Percentiles rank a stretch among this genome's conserved stretches.
These are phyloP conservation scores for Mycena belliarum DNA, from an alignment of 768 basidiomycete genomes.

Conservation along the genomic window DNA sequence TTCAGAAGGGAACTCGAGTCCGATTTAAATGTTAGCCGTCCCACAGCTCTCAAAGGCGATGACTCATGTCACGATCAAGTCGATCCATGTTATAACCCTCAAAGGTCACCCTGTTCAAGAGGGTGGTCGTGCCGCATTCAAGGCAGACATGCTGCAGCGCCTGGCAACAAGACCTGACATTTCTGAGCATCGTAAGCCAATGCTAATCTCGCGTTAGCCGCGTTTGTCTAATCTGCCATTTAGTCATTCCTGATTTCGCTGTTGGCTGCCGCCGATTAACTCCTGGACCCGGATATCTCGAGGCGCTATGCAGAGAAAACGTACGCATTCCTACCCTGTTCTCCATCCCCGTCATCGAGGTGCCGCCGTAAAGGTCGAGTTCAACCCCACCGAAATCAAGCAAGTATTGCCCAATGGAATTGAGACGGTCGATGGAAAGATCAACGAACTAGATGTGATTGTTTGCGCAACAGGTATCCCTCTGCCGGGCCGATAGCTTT, in stretches of 20 bases:
- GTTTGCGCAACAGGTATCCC: constrained; percentile 57
- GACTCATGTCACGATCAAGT: constrained; percentile 24
- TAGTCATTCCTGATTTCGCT: constrained; percentile 62
- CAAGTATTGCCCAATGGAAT: constrained; percentile 56
- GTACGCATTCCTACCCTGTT: constrained; percentile 30
- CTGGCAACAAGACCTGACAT: constrained; percentile 62
- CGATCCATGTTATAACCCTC: constrained; percentile 43
- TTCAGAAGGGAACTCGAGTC: constrained; percentile 51
- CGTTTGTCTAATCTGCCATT: not conserved
- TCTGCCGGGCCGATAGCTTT: not conserved
- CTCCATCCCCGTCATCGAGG: constrained; percentile 28
- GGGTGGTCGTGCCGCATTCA: constrained; percentile 37
- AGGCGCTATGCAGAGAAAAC: constrained; percentile 64
- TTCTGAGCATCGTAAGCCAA: constrained; percentile 48
- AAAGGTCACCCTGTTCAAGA: constrained; percentile 39
- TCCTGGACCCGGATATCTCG: constrained; percentile 67
- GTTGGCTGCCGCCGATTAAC: constrained; percentile 66
- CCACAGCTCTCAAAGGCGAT: not conserved
- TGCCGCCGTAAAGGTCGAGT: too few species aligned
- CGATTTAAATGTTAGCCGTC: constrained; percentile 48
- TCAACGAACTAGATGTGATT: constrained; percentile 57
- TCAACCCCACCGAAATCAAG: constrained; percentile 51
- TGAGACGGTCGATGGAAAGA: constrained; percentile 54
- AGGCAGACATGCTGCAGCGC: constrained; percentile 47
- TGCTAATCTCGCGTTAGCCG: not conserved